Evolutionary conservation across 371 early-diverging fungal genomes (phyloP).

Genomic region (Phascolomyces articulosus): DNA sequence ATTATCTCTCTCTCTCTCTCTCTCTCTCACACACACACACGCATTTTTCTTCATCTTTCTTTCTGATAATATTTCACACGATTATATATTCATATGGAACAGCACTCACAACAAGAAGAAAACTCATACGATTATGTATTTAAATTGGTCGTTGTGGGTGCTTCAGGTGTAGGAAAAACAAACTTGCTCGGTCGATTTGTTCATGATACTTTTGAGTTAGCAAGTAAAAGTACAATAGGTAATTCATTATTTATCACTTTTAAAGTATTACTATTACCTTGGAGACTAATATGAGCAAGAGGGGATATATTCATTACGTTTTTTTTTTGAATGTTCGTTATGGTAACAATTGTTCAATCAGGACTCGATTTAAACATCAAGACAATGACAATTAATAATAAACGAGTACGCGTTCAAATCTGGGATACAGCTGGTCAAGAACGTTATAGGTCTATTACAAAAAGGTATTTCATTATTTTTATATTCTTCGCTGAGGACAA

Average conservation of each 20-base stretch:
- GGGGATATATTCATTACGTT: no score
- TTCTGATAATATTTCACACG: no score
- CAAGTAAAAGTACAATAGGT: slow-evolving; percentile 71
- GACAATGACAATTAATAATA: slow-evolving; percentile 59
- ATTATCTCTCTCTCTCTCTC: no score
- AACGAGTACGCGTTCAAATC: slow-evolving; percentile 76
- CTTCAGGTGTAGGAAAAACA: slow-evolving; percentile 53
- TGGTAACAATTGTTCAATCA: slow-evolving; percentile 3
- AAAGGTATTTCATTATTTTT: slow-evolving; percentile 34
- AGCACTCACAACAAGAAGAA: no score
- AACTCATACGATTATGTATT: slow-evolving; percentile 69
- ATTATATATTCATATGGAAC: no score
- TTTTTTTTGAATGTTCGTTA: slow-evolving; percentile 98
- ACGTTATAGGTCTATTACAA: slow-evolving; percentile 78
- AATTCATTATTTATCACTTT: no score
- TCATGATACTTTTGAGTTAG: slow-evolving; percentile 89
- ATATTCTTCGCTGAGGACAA: no score
- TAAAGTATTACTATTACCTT: no score
- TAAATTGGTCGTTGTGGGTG: slow-evolving; percentile 51
- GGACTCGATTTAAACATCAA: slow-evolving; percentile 22
- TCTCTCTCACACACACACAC: no score
- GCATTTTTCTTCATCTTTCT: no score
- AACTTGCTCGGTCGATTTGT: slow-evolving; percentile 53
- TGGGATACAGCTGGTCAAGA: slow-evolving; percentile 92
- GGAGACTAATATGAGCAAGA: no score